These are phyloP conservation scores for Aspergillus alliaceus DNA, from an alignment of 2,329 filamentous ascomycete species.

Conservation along the genomic window DNA sequence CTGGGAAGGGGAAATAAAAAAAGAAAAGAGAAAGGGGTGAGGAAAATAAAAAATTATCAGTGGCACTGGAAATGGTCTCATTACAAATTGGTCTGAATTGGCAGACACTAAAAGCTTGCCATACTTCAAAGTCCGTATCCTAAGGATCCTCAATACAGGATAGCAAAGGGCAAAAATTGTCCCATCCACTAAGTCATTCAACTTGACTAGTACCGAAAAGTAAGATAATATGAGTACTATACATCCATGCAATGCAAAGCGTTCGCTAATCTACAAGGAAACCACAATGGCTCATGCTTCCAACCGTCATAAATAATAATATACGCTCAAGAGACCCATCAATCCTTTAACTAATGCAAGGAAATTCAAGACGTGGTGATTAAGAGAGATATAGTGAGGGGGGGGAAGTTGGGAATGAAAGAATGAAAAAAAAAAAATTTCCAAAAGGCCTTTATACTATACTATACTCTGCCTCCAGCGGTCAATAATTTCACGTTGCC, in stretches of 20 bases:
- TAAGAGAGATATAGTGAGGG: too few species aligned
- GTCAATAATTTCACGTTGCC: constrained; percentile 59
- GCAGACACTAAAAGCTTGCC: neutral
- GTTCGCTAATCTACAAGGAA: constrained; percentile 5
- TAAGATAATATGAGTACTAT: neutral
- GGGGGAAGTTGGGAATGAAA: neutral
- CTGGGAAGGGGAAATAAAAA: neutral
- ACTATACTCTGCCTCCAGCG: constrained; percentile 55
- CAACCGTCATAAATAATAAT: neutral
- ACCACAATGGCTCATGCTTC: constrained; percentile 1
- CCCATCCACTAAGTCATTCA: neutral
- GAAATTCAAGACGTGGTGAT: neutral
- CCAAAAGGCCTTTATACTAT: too few species aligned
- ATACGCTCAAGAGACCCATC: constrained; percentile 5
- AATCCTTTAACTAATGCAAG: neutral
- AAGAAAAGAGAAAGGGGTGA: neutral
- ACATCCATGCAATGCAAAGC: constrained; percentile 2
- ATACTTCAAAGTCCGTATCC: neutral
- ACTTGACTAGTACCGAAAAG: neutral
- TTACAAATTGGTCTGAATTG: neutral
- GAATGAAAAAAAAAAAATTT: neutral
- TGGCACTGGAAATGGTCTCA: neutral
- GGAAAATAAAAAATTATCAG: neutral
- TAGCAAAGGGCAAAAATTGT: neutral
- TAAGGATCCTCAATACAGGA: neutral